phyloP scores from a whole-genome alignment of 345 rosid genomes.

The Lenwebbia sp. region DNA sequence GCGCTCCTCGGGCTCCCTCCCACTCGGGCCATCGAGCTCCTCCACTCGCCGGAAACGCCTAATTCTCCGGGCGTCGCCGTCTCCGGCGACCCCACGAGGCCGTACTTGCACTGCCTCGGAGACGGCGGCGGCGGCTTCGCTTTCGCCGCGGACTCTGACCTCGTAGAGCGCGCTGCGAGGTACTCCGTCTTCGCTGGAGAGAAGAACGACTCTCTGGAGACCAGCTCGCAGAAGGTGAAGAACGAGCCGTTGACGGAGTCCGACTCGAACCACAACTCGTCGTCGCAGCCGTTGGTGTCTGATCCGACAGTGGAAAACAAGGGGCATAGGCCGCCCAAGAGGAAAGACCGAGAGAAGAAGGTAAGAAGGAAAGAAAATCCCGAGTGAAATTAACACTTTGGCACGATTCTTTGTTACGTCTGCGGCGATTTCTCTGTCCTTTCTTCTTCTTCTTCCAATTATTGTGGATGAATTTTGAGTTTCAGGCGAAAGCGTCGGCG shows the following conservation, averaged over 20 bases:
- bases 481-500: conserved; percentile 27
- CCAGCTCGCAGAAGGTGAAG: conserved; percentile 27
- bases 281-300: conserved; percentile 15
- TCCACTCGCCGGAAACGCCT: conserved; percentile 22
- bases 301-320: conserved; percentile 17
- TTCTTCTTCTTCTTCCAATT: not conserved
- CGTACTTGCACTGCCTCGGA: not conserved
- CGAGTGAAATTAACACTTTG: not conserved
- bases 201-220: conserved; percentile 1
- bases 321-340: conserved; percentile 25
- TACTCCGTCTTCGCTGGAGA: conserved; percentile 4
- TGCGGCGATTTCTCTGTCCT: not conserved
- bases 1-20: conserved; percentile 50
- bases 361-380: conserved; percentile 3
- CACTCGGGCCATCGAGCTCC: conserved; percentile 45
- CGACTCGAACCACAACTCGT: conserved; percentile 17
- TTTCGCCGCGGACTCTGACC: conserved; percentile 13
- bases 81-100: not conserved
- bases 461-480: not conserved
- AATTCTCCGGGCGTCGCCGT: not conserved
- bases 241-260: conserved; percentile 24
- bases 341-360: conserved; percentile 48
- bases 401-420: not conserved
- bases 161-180: conserved; percentile 23
- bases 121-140: conserved; percentile 8